Conservation (phyloP, 2,329 filamentous ascomycete genomes). For the Fusarium nelsonii region DNA sequence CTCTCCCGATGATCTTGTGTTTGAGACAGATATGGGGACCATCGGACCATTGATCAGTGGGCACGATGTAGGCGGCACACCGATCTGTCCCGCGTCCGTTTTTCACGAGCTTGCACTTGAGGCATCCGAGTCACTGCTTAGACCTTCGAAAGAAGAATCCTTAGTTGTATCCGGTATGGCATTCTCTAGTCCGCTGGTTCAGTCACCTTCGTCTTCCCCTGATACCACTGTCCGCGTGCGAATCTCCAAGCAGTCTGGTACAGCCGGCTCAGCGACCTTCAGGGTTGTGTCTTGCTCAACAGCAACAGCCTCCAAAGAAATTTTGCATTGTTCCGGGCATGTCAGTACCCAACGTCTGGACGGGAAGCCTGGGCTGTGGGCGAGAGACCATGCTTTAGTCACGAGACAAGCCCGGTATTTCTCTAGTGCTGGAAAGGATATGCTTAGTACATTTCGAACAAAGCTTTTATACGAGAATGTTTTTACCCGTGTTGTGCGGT, state of each 20-base stretch:
- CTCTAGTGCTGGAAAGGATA: not conserved
- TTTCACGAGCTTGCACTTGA: constrained; percentile 15
- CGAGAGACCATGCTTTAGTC: not conserved
- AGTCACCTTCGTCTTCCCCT: not conserved
- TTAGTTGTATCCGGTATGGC: not conserved
- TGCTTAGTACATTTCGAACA: not conserved
- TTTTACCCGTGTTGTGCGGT: not conserved
- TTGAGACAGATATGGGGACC: not conserved
- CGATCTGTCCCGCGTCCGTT: constrained; percentile 3
- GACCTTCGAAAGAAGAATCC: not conserved
- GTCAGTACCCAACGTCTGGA: not conserved
- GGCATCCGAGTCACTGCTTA: not conserved
- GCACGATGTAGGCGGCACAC: constrained; percentile 2
- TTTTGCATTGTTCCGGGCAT: not conserved
- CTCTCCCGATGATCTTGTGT: not conserved
- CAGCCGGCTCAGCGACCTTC: too few relatives aligned
- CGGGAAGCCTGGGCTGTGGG: not conserved
- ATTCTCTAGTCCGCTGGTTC: not conserved
- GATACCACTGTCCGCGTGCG: not conserved
- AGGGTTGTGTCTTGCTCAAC: too few relatives aligned
- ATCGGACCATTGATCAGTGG: constrained; percentile 2
- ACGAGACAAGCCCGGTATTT: constrained; percentile 1
- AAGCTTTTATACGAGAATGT: not conserved
- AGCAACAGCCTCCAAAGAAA: not conserved
- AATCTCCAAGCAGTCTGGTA: not conserved